A percentile compares a stretch with the other conserved stretches of the same genome.
phyloP scores from a whole-genome alignment of 2,329 filamentous ascomycete species.

The Tolypocladium tundrense region DNA sequence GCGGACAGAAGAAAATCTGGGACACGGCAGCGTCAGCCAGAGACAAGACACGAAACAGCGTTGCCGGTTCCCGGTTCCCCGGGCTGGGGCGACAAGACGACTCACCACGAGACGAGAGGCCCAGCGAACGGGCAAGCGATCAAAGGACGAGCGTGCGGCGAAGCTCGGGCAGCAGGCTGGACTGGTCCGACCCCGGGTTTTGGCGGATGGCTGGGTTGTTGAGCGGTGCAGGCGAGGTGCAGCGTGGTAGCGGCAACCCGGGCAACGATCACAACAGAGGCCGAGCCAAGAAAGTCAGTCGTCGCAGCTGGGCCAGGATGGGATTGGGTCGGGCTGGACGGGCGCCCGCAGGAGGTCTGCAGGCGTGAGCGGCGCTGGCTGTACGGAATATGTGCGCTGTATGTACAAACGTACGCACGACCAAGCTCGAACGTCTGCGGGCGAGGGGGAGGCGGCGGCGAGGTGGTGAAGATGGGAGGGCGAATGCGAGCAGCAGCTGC shows the following conservation, averaged over 20 bases:
- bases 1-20: conserved; percentile 2
- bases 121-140: neutral
- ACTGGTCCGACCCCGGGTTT: neutral
- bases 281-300: neutral
- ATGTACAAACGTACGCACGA: neutral
- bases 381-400: neutral
- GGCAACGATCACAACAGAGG: neutral
- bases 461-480: neutral
- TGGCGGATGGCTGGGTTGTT: neutral
- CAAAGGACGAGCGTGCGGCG: neutral
- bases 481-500: neutral
- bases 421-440: neutral
- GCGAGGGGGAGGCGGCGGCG: neutral
- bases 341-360: neutral
- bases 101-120: neutral
- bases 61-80: neutral
- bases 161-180: neutral
- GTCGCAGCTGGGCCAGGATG: neutral
- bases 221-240: neutral
- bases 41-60: neutral
- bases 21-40: conserved; percentile 2
- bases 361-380: neutral
- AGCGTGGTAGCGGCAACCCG: neutral
- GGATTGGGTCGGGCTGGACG: neutral
- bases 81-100: neutral